Evolutionary conservation across 116 monocot genomes (phyloP), one percentile per base, ranked within the genome.

Genomic region (Cymodocea nodosa): DNA sequence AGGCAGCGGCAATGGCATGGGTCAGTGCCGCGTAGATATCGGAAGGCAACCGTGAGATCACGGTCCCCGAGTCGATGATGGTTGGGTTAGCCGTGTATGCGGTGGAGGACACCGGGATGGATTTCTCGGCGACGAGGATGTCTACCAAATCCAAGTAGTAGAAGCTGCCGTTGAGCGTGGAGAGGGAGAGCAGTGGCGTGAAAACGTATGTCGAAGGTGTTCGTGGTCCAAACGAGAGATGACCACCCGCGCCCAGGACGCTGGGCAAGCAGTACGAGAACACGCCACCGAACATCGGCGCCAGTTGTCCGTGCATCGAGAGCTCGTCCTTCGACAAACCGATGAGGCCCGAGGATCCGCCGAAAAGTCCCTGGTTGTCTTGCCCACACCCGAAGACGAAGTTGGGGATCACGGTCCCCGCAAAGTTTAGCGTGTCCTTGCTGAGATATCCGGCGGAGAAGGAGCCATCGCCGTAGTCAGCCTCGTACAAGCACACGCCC

Each of bases 181-280:
- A 80, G 76, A 53, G 76, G 6, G 68, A 48, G 5, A 77, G 60
- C 77, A 94, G 53, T 0, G 86, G 82, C 14, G 89, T 94, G 84
- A 65, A 89, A 0, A 71, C 51, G 44, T 66, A 77, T 30, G 40
- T 19, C 4, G 63, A 22, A 0, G 65, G 3, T 0, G 62, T 10
- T 17, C 49, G 25, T 65, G 72, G 39, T 13, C 75, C 69, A 16
- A 84, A 82, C 12, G 84, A 65, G 44, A 87, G 79, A 19, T 87
- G 66, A 56, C 54, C 87, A 56, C 54, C 87, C 35, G 76, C 17
- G 60, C 72, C 60, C 23, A 84, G 13, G 2, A 75, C 14, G 10
- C 86, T 71, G 12, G 94, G 84, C 39, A 94, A 80, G 78, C 94
- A 94, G 75, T 94, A 94, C 53, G 87, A 78, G 89, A 94, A 94